A percentile compares a stretch with the other conserved stretches of the same genome.
These are phyloP conservation scores for Candida ponderosae DNA, from an alignment of 805 yeast species.

Conservation along the genomic window DNA sequence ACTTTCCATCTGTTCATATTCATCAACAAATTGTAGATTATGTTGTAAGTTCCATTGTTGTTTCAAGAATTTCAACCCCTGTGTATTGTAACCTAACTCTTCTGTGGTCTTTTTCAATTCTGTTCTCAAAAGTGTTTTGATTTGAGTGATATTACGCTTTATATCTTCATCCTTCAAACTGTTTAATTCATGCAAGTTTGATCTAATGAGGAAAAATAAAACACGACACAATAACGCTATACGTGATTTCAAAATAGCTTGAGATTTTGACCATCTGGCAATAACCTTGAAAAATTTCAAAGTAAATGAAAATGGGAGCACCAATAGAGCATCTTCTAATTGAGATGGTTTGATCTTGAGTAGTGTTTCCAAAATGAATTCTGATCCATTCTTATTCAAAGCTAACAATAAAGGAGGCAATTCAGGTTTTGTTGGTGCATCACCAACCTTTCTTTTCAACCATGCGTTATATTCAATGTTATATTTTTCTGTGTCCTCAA, in stretches of 20 bases:
- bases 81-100: slow-evolving; percentile 76
- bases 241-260: slow-evolving; percentile 38
- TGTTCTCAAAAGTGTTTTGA: slow-evolving; percentile 53
- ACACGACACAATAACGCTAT: slow-evolving; percentile 65
- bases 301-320: slow-evolving; percentile 83
- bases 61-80: slow-evolving; percentile 68
- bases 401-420: slow-evolving; percentile 72
- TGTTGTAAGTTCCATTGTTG: slow-evolving; percentile 77
- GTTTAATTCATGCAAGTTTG: slow-evolving; percentile 74
- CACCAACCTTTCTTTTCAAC: slow-evolving; percentile 35
- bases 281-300: slow-evolving; percentile 64
- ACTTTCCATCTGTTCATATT: slow-evolving; percentile 43
- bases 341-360: slow-evolving; percentile 72
- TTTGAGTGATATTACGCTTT: slow-evolving; percentile 55
- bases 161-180: slow-evolving; percentile 56
- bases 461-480: slow-evolving; percentile 30
- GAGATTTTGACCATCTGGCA: slow-evolving; percentile 59
- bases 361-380: slow-evolving; percentile 69
- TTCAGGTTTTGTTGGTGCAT: slow-evolving; percentile 51
- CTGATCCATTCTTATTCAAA: slow-evolving; percentile 60
- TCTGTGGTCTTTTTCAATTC: slow-evolving; percentile 44
- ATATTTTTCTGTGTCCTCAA: slow-evolving; percentile 48
- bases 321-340: slow-evolving; percentile 86
- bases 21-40: slow-evolving; percentile 66
- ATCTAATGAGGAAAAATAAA: slow-evolving; percentile 63